These are phyloP conservation scores for Triticum aestivum DNA, from an alignment of 176 grass and related monocot genomes.

Conservation along the genomic window IWGSC_CS_RefSeq_v2.1 NC_057808.1:456953501-456954000, in stretches of 20 bases:
- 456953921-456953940: constrained; percentile 86
- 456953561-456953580: constrained; percentile 57
- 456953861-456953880: constrained; percentile 92
- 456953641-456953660: constrained; percentile 67
- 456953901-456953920: constrained; percentile 80
- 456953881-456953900: constrained; percentile 90
- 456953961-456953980: constrained; percentile 85
- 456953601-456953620: background rate
- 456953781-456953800: constrained; percentile 97
- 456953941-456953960: constrained; percentile 80
- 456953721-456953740: constrained; percentile 99
- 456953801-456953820: constrained; percentile 67
- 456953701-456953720: constrained; percentile 87
- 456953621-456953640: background rate
- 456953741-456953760: constrained; percentile 99
- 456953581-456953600: constrained; percentile 38
- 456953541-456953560: constrained; percentile 36
- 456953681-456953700: constrained; percentile 99
- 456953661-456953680: constrained; percentile 97
- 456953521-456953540: background rate
- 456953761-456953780: constrained; percentile 87
- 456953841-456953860: constrained; percentile 92
- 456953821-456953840: constrained; percentile 66
- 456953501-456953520: constrained; percentile 75
- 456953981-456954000: constrained; percentile 87